These are phyloP conservation scores for Leavenworthia alabamica DNA, from an alignment of 345 rosid genomes.

Conservation along the genomic window DNA sequence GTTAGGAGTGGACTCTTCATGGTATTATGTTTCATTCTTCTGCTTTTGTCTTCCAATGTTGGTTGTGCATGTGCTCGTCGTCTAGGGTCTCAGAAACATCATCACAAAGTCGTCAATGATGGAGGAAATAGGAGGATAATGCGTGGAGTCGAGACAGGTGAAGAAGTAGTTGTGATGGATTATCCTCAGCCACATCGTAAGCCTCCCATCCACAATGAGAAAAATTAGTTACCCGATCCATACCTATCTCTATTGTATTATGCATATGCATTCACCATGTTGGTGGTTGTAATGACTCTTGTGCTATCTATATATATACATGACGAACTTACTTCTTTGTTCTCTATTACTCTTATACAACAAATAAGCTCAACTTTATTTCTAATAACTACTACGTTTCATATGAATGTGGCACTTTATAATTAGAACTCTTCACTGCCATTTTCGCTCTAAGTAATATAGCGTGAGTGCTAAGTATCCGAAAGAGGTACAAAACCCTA, in stretches of 20 bases:
- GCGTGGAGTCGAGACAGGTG: slow-evolving; percentile 30
- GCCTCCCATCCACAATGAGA: slow-evolving; percentile 92
- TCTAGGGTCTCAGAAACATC: slow-evolving; percentile 9
- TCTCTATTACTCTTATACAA: too few species aligned
- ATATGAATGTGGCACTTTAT: too few species aligned
- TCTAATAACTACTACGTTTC: too few species aligned
- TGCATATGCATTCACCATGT: slow-evolving; percentile 32
- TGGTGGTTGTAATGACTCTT: slow-evolving; percentile 33
- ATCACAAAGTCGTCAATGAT: slow-evolving; percentile 16
- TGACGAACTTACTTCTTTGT: too few species aligned
- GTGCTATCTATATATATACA: slow-evolving; percentile 3
- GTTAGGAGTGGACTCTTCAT: not conserved
- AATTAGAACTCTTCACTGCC: not conserved
- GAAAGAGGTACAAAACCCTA: not conserved
- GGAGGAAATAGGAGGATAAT: slow-evolving; percentile 23
- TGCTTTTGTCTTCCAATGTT: slow-evolving; percentile 25
- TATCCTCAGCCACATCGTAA: slow-evolving; percentile 83
- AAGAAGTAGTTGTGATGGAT: slow-evolving; percentile 55
- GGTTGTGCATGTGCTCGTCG: slow-evolving; percentile 8
- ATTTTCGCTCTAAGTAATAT: too few species aligned
- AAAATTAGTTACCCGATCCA: slow-evolving; percentile 25
- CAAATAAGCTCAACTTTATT: too few species aligned
- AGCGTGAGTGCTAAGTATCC: too few species aligned
- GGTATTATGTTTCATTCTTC: slow-evolving; percentile 17
- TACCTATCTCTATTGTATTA: slow-evolving; percentile 1